Evolutionary conservation across 1,284 basidiomycete genomes (phyloP).

Genomic region (Marasmius sp.): DNA sequence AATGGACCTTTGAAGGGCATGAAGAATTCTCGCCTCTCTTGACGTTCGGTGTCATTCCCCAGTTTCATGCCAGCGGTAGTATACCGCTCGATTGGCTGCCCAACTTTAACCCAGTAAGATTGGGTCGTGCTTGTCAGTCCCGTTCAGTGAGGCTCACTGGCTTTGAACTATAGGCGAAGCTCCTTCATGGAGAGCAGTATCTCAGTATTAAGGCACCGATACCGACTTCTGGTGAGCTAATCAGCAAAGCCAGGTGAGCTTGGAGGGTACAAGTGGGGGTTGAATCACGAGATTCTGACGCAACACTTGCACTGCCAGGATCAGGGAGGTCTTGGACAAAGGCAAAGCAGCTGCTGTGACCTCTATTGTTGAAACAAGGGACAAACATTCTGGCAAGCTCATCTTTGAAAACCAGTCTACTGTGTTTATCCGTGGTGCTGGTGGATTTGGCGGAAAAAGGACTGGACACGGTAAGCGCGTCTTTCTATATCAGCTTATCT

Average conservation of each 20-base stretch:
- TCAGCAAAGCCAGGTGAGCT: conserved; percentile 72
- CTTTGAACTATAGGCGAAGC: conserved; percentile 65
- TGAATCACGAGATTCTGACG: not conserved
- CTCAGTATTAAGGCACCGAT: conserved; percentile 86
- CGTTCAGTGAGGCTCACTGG: conserved; percentile 1
- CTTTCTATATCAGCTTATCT: not conserved
- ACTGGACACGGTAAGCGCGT: conserved; percentile 64
- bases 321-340: conserved; percentile 84
- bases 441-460: conserved; percentile 94
- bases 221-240: conserved; percentile 83
- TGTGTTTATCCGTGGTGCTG: conserved; percentile 90
- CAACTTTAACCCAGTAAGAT: conserved; percentile 86
- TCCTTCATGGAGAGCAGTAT: conserved; percentile 99
- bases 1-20: conserved; percentile 90
- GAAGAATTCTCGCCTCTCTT: conserved; percentile 87
- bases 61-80: conserved; percentile 71
- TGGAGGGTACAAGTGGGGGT: not conserved
- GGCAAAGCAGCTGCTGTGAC: conserved; percentile 93
- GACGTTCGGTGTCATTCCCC: conserved; percentile 96
- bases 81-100: conserved; percentile 85
- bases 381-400: conserved; percentile 76
- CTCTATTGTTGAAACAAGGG: conserved; percentile 73
- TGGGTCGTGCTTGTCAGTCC: conserved; percentile 8
- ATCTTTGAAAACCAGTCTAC: conserved; percentile 95
- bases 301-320: conserved; percentile 34